Evolutionary conservation across 2,329 filamentous ascomycete genomes (phyloP), one percentile per base, ranked within the genome.

Genomic region (Aspergillus unguis): DNA sequence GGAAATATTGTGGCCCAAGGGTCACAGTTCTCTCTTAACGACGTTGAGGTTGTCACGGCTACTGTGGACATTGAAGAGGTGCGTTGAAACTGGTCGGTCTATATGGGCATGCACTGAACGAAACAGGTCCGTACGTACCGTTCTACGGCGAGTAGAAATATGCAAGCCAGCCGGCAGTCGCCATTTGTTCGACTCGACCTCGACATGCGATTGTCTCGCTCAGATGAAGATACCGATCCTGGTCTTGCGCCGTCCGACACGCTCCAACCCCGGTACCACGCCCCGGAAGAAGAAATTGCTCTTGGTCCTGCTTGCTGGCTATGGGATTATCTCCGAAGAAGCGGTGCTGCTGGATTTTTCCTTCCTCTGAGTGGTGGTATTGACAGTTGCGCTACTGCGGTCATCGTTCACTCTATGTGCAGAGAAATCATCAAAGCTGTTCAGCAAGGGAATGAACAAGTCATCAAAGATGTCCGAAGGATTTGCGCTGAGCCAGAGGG

Each of bases 61-160:
- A 87, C 84, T 0, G 76, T 88, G 5, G 85, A 88, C 60, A 73
- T 88, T 2, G 88, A 92, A 62, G 84, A 89, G 57, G 86, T 92
- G 5, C 75, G 86, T 78, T 1, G 9, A 23, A 23, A 3, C 3
- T 5, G 6, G 25, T 8, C 2, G 29, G 8, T 11, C 17, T 26
- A 31, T 31, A 26, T 7, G 9, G 1, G 32, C 31, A 5, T 6
- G 31, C 32, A 25, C 40, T 60, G 36, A 58, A 9, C 4, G 35
- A 7, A 2, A 11, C 41, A 6, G 77, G 81, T 52, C 64, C 65
- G 62, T 50, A 65, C 63, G 23, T 72, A 64, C 49, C 64, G 63
- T 9, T 64, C 54, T 47, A 65, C 52, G 23, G 57, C 58, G 31
- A 68, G 60, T 38, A 66, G 64, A 27, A 64, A 61, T 31, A 62